phyloP scores from a whole-genome alignment of 352 stramenopile genomes.

The Phytophthora podocarpi region DNA sequence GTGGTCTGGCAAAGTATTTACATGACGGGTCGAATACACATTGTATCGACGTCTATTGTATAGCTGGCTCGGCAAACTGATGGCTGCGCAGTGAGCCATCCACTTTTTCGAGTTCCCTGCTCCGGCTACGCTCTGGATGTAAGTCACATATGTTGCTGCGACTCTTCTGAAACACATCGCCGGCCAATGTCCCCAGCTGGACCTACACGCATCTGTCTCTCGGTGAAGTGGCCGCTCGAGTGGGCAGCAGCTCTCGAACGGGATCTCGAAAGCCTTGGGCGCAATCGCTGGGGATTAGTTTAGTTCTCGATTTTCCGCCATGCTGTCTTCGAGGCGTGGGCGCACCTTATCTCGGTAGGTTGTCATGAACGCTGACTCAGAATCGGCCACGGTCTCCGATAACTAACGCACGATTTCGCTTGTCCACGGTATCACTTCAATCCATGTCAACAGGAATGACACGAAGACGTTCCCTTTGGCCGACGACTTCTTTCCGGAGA shows the following conservation, averaged over 20 bases:
- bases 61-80: no score
- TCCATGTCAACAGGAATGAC: conserved; percentile 34
- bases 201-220: conserved; percentile 32
- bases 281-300: conserved; percentile 22
- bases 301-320: conserved; percentile 32
- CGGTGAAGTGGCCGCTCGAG: conserved; percentile 10
- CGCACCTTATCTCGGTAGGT: conserved; percentile 37
- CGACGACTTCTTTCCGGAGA: conserved; percentile 44
- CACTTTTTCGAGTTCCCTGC: conserved; percentile 1
- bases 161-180: conserved; percentile 40
- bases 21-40: no score
- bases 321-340: conserved; percentile 26
- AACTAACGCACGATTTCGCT: conserved; percentile 14
- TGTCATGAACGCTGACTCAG: conserved; percentile 4
- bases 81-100: conserved; percentile 2
- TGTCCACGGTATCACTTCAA: conserved; percentile 4
- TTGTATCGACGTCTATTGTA: no score
- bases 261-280: conserved; percentile 18
- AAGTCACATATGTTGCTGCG: conserved; percentile 19
- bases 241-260: conserved; percentile 27
- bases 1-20: not conserved
- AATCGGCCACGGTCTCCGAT: conserved; percentile 17
- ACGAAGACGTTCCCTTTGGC: conserved; percentile 47
- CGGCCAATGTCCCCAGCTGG: conserved; percentile 31
- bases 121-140: conserved; percentile 27